These are phyloP conservation scores for Zelopaecilomyces penicillatus DNA, from an alignment of 2,329 filamentous ascomycete species.

Conservation along the genomic window DNA sequence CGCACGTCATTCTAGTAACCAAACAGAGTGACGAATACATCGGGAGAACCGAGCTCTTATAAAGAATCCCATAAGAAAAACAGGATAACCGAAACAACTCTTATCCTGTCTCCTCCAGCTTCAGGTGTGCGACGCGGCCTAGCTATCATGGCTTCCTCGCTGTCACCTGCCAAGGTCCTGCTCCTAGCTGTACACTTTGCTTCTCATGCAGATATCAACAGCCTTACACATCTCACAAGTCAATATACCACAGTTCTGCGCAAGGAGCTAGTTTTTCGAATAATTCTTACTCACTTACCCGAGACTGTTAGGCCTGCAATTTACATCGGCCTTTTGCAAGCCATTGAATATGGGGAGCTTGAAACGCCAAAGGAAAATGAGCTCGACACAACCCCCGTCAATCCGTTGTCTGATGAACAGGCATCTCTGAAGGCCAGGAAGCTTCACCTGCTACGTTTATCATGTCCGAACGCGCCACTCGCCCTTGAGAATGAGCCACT, in stretches of 20 bases:
- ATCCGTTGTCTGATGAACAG: constrained; percentile 51
- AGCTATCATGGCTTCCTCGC: constrained; percentile 20
- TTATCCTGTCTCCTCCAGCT: no score
- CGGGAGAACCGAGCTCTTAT: no score
- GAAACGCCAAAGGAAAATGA: constrained; percentile 31
- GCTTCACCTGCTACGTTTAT: constrained; percentile 53
- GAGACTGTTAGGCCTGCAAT: constrained; percentile 56
- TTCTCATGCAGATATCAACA: constrained; percentile 54
- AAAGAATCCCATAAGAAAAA: no score
- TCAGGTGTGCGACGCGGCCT: no score
- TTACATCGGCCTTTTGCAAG: constrained; percentile 54
- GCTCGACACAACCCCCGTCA: constrained; percentile 49
- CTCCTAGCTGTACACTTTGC: constrained; percentile 66
- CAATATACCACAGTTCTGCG: constrained; percentile 50
- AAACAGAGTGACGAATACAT: no score
- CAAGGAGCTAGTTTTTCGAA: constrained; percentile 58
- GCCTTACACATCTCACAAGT: constrained; percentile 51
- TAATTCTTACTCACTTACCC: constrained; percentile 70
- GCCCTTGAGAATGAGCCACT: constrained; percentile 47
- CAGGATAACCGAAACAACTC: no score
- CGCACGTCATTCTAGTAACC: no score
- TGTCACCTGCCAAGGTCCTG: constrained; percentile 60
- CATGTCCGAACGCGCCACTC: constrained; percentile 36
- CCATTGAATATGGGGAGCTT: constrained; percentile 43
- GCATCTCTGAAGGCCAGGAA: constrained; percentile 56